These are phyloP conservation scores for Calophaca sinica DNA, from an alignment of 306 rosid species.

Conservation along the genomic window DNA sequence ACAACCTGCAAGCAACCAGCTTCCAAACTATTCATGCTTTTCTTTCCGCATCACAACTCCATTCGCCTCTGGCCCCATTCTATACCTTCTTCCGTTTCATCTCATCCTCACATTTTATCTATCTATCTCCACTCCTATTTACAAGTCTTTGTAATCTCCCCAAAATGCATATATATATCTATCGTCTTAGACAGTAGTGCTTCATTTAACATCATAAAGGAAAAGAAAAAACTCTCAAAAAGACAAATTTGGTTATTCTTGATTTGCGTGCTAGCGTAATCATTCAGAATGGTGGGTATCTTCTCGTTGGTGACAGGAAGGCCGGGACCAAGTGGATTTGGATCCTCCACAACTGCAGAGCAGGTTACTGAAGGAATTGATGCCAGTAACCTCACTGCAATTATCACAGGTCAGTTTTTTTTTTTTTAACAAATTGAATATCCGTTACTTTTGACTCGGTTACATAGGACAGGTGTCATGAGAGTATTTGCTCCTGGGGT, in stretches of 20 bases:
- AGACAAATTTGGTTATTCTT: not conserved
- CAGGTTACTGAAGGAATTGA: conserved; percentile 78
- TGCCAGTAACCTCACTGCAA: conserved; percentile 70
- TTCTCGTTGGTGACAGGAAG: conserved; percentile 72
- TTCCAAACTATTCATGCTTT: conserved; percentile 32
- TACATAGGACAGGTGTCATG: not conserved
- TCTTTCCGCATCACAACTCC: conserved; percentile 23
- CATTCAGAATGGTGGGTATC: conserved; percentile 48
- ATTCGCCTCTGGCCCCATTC: conserved; percentile 13
- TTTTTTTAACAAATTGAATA: not conserved
- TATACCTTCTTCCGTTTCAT: conserved; percentile 11
- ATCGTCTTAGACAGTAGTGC: not conserved
- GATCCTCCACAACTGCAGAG: conserved; percentile 92
- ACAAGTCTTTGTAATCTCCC: too few relatives aligned
- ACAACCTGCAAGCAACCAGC: conserved; percentile 34
- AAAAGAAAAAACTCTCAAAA: not conserved
- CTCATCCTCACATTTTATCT: conserved; percentile 12
- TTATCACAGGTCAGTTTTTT: conserved; percentile 68
- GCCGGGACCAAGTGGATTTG: conserved; percentile 81
- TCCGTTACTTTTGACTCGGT: too few relatives aligned
- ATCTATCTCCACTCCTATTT: too few relatives aligned
- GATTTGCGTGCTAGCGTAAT: not conserved
- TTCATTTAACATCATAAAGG: conserved; percentile 6
- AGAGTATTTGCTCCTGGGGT: not conserved
- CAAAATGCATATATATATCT: not conserved